Evolutionary conservation across 352 stramenopile species (phyloP).

Genomic region (Globisporangium rhizosaccharum): DNA sequence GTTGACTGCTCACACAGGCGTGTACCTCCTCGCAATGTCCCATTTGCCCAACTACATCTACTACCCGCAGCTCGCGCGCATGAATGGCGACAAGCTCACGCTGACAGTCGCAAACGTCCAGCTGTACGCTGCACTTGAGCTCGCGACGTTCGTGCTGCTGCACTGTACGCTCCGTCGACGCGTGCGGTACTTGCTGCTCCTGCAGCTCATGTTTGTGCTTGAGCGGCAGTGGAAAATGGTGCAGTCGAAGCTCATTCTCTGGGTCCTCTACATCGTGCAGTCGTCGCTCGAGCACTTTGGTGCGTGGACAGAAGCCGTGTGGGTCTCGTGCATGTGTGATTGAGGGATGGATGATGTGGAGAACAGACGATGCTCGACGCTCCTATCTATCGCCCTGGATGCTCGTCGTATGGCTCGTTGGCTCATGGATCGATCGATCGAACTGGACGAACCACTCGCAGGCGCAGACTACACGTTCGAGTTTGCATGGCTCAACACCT

Average conservation of each 20-base stretch:
- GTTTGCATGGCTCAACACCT: too few relatives aligned
- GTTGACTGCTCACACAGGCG: conserved; percentile 6
- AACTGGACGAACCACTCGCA: too few relatives aligned
- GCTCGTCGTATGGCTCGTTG: too few relatives aligned
- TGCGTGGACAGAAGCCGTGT: not conserved
- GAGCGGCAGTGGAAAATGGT: conserved; percentile 19
- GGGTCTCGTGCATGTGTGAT: too few relatives aligned
- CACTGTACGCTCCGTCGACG: conserved; percentile 18
- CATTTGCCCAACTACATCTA: conserved; percentile 30
- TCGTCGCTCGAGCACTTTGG: conserved; percentile 23
- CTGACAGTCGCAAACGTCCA: conserved; percentile 26
- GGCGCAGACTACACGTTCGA: too few relatives aligned
- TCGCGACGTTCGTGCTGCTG: conserved; percentile 29
- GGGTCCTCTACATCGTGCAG: conserved; percentile 17
- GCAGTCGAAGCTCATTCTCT: conserved; percentile 21
- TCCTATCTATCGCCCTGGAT: too few relatives aligned
- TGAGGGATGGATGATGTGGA: too few relatives aligned
- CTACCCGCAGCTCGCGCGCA: conserved; percentile 22
- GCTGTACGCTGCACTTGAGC: conserved; percentile 28
- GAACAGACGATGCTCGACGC: too few relatives aligned
- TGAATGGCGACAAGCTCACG: conserved; percentile 11
- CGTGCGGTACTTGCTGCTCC: conserved; percentile 20
- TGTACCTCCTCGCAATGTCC: conserved; percentile 21
- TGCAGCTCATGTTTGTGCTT: conserved; percentile 27
- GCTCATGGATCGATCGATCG: too few relatives aligned